These are phyloP conservation scores for Akanthomyces lecanii DNA, from an alignment of 2,329 filamentous ascomycete genomes.

Conservation along the genomic window DNA sequence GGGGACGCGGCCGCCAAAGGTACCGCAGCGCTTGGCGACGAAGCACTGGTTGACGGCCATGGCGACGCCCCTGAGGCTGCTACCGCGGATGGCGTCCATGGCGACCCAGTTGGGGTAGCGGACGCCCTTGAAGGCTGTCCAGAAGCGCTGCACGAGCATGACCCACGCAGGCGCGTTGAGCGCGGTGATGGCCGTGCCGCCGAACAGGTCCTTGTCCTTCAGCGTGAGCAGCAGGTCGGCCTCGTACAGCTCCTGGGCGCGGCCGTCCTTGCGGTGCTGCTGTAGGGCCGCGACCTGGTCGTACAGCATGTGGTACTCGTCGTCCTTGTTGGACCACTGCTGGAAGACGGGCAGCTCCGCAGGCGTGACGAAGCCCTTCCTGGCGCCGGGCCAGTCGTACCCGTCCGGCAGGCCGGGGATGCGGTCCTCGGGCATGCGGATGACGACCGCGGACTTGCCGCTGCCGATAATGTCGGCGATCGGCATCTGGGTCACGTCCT, in stretches of 20 bases:
- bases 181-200: slow-evolving; percentile 16
- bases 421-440: slow-evolving; percentile 27
- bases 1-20: slow-evolving; percentile 22
- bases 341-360: slow-evolving; percentile 24
- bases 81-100: slow-evolving; percentile 26
- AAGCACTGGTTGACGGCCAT: slow-evolving; percentile 31
- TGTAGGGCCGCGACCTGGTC: slow-evolving; percentile 24
- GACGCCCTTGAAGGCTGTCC: slow-evolving; percentile 22
- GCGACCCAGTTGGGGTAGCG: slow-evolving; percentile 33
- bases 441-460: slow-evolving; percentile 25
- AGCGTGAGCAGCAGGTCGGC: slow-evolving; percentile 28
- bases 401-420: background rate
- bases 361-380: slow-evolving; percentile 27
- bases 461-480: slow-evolving; percentile 26
- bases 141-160: slow-evolving; percentile 24
- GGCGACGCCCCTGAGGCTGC: slow-evolving; percentile 24
- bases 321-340: slow-evolving; percentile 23
- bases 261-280: background rate
- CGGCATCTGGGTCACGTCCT: slow-evolving; percentile 25
- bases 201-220: slow-evolving; percentile 4
- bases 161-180: slow-evolving; percentile 22
- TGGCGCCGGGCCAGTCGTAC: slow-evolving; percentile 23
- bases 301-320: slow-evolving; percentile 11
- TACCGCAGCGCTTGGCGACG: slow-evolving; percentile 25
- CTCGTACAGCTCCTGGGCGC: slow-evolving; percentile 20